A percentile compares a stretch with the other conserved stretches of the same genome.
These are phyloP conservation scores for Leptosphaerulina australis DNA, from an alignment of 2,329 filamentous ascomycete genomes.

Conservation along the genomic window DNA sequence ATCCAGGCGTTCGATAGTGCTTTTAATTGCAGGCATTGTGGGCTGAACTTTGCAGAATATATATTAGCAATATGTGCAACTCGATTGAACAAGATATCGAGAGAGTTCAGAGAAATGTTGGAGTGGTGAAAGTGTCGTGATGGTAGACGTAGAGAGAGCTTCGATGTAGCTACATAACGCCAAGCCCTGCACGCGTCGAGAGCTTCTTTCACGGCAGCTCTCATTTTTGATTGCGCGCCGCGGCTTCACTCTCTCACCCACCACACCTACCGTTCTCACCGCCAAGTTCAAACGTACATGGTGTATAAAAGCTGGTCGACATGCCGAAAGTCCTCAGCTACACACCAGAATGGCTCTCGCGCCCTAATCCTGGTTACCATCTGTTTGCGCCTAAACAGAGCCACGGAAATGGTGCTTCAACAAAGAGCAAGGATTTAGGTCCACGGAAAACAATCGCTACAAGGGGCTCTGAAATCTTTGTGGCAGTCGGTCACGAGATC, in stretches of 20 bases:
- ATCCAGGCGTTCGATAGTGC: conserved; percentile 92
- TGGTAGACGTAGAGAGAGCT: conserved; percentile 15
- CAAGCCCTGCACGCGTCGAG: conserved; percentile 27
- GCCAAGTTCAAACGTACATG: background rate
- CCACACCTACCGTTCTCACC: conserved; percentile 3
- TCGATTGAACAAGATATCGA: background rate
- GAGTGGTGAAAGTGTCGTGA: conserved; percentile 6
- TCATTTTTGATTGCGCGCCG: conserved; percentile 14
- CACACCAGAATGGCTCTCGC: conserved; percentile 84
- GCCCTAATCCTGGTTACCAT: conserved; percentile 75
- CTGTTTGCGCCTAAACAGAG: conserved; percentile 68
- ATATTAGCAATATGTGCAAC: conserved; percentile 3
- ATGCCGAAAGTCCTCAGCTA: conserved; percentile 90
- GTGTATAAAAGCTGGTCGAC: conserved; percentile 10
- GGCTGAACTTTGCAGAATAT: background rate
- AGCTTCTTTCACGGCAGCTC: conserved; percentile 14
- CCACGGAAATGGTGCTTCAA: conserved; percentile 35
- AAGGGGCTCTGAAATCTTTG: conserved; percentile 85
- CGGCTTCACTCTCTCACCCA: background rate
- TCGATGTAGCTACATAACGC: conserved; percentile 20
- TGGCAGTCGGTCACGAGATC: conserved; percentile 86
- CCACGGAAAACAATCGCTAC: conserved; percentile 72
- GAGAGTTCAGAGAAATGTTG: background rate
- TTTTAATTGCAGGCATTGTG: conserved; percentile 54
- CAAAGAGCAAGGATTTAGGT: conserved; percentile 41